Percentiles rank a stretch among this genome's conserved stretches.
Conservation (phyloP, 768 basidiomycete genomes). For the Candolleomyces eurysporus region DNA sequence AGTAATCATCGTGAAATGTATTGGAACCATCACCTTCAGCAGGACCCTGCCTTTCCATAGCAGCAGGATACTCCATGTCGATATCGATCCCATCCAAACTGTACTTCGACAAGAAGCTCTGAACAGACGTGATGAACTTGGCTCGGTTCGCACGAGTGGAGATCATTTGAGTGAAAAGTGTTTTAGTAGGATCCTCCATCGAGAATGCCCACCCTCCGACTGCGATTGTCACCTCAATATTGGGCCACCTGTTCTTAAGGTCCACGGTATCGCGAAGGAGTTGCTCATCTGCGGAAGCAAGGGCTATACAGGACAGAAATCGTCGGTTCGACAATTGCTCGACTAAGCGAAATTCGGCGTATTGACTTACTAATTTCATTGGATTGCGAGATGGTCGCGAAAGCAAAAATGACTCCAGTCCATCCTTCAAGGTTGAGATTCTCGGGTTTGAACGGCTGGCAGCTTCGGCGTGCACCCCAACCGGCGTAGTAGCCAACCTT, state of each 20-base stretch:
- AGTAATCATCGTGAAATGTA: too few relatives aligned
- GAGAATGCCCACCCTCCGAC: constrained; percentile 23
- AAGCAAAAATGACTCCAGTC: constrained; percentile 15
- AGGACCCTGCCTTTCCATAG: constrained; percentile 17
- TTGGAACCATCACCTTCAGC: constrained; percentile 9
- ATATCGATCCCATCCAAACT: constrained; percentile 21
- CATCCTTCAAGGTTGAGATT: constrained; percentile 16
- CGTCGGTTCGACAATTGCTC: constrained; percentile 16
- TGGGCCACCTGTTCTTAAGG: constrained; percentile 8
- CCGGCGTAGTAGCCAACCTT: constrained; percentile 22
- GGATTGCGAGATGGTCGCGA: constrained; percentile 13
- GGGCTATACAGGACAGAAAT: constrained; percentile 14
- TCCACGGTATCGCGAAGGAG: constrained; percentile 10
- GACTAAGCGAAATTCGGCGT: too few relatives aligned
- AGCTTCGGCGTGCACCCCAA: constrained; percentile 15
- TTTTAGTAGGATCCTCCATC: constrained; percentile 11
- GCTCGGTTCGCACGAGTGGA: constrained; percentile 7
- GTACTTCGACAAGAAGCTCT: constrained; percentile 11
- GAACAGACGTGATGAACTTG: constrained; percentile 18
- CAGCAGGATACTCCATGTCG: constrained; percentile 22
- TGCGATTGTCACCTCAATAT: constrained; percentile 18
- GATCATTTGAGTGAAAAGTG: constrained; percentile 16
- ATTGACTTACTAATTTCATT: constrained; percentile 12
- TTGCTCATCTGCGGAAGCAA: too few relatives aligned
- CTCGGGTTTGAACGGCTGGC: constrained; percentile 10